Evolutionary conservation across 2,329 filamentous ascomycete genomes (phyloP).

Genomic region (Curvularia verruculosa): DNA sequence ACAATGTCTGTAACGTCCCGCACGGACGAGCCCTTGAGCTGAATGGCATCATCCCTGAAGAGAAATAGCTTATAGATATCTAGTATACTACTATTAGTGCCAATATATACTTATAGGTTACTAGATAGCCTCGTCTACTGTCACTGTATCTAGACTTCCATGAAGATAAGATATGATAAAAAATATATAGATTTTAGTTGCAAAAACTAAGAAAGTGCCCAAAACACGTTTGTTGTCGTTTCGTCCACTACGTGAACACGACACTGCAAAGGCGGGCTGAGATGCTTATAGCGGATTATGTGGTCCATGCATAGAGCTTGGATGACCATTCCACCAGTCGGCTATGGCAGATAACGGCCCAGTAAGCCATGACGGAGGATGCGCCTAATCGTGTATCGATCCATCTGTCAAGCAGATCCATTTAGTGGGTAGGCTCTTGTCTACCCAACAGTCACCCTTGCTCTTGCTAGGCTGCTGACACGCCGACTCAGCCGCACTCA

Average conservation of each 20-base stretch:
- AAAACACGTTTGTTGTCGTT: neutral
- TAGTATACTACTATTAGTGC: constrained; percentile 22
- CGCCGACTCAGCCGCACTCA: neutral
- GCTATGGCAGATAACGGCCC: neutral
- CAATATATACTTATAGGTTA: constrained; percentile 19
- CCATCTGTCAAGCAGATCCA: neutral
- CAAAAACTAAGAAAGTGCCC: too few species aligned
- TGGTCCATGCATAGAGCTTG: neutral
- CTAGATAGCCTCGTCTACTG: constrained; percentile 22
- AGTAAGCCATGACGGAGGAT: neutral
- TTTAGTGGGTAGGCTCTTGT: too few species aligned
- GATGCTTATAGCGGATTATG: neutral
- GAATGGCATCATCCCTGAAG: too few species aligned
- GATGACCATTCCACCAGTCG: neutral
- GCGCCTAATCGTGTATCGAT: neutral
- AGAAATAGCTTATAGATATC: constrained; percentile 12
- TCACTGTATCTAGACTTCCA: neutral
- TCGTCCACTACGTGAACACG: neutral
- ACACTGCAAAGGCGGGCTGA: neutral
- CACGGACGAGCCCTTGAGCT: too few species aligned
- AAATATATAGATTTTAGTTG: too few species aligned
- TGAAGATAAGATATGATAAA: neutral
- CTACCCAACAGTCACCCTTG: neutral
- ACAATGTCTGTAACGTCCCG: constrained; percentile 1
- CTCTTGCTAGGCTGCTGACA: neutral